Base-by-base conservation (phyloP, 306 rosid genomes). In the Abrus precatorius region DNA sequence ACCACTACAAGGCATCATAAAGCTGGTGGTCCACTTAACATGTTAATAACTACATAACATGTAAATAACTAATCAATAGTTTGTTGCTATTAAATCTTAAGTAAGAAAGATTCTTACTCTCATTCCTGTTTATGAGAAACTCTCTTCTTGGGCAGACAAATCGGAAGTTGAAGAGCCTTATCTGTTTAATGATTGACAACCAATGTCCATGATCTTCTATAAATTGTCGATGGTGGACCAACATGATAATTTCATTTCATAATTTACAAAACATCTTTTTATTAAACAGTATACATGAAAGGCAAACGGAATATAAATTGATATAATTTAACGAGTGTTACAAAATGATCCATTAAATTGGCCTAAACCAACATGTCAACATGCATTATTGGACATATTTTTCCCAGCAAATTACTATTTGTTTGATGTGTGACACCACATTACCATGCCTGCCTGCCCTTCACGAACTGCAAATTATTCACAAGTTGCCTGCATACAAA, bases 111-210 rank as follows among this genome's bases (percentile, higher is more conserved):
- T 30, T n/a, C 55, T 29, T n/a, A 59, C 14, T 41, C 57, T 43
- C 32, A 30, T 59, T 36, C 9, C 56, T 43, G 43, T 59, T 59
- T 12, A 12, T 44, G 79, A 43, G 40, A 44, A 74, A 44, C 43
- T 2, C 70, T 45, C 45, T 44, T 44, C 9, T 3, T 30, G 44
- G 59, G n/a, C 29, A 47, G 64, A 49, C 80, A 76, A 50, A 36
- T 49, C 14, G 72, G 63, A 29, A 7, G 81, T 49, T 76, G 72
- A 49, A 49, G 80, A 12, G 61, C 38, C 60, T 75, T 62, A 33
- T 34, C 80, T 13, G 8, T 43, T 28, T 32, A 20, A 60, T 45
- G 3, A 34, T 61, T 47, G 33, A n/a, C 9, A n/a, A 45, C 54
- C 47, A 43, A 66, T 66, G 72, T 43, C 54, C 53, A 66, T 8